phyloP scores from a whole-genome alignment of 495 filamentous ascomycete genomes.

The Talaromyces wortmannii region DNA sequence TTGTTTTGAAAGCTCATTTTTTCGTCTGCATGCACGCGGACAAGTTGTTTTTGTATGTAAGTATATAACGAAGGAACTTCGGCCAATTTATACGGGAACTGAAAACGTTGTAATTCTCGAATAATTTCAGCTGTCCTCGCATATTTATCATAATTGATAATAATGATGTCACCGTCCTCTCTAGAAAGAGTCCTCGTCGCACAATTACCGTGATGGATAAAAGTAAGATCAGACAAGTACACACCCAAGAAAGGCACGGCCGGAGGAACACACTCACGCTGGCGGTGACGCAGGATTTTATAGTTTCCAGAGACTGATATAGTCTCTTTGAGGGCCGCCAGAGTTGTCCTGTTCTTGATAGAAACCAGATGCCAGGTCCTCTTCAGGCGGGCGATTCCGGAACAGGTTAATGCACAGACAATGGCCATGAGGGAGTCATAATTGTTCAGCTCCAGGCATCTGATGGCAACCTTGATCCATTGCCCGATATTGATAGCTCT shows the following conservation, averaged over 20 bases:
- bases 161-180: conserved; percentile 54
- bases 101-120: conserved; percentile 91
- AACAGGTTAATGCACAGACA: too few relatives aligned
- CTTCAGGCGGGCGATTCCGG: too few relatives aligned
- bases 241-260: conserved; percentile 93
- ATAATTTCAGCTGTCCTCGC: conserved; percentile 90
- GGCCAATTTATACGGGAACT: conserved; percentile 81
- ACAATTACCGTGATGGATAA: conserved; percentile 86
- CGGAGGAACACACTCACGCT: conserved; percentile 82
- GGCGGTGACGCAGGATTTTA: conserved; percentile 74
- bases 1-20: conserved; percentile 70
- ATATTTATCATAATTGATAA: conserved; percentile 99
- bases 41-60: conserved; percentile 82
- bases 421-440: too few relatives aligned
- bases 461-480: too few relatives aligned
- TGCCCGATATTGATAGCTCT: too few relatives aligned
- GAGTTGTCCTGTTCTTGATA: conserved; percentile 69
- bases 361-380: conserved; percentile 90
- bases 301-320: conserved; percentile 88
- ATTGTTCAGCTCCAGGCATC: too few relatives aligned
- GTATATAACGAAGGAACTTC: conserved; percentile 90
- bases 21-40: conserved; percentile 71
- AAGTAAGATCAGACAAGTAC: conserved; percentile 75
- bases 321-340: conserved; percentile 69
- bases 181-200: conserved; percentile 42